These are phyloP conservation scores for Talaromyces islandicus DNA, from an alignment of 2,329 filamentous ascomycete species.

Conservation along the genomic window DNA sequence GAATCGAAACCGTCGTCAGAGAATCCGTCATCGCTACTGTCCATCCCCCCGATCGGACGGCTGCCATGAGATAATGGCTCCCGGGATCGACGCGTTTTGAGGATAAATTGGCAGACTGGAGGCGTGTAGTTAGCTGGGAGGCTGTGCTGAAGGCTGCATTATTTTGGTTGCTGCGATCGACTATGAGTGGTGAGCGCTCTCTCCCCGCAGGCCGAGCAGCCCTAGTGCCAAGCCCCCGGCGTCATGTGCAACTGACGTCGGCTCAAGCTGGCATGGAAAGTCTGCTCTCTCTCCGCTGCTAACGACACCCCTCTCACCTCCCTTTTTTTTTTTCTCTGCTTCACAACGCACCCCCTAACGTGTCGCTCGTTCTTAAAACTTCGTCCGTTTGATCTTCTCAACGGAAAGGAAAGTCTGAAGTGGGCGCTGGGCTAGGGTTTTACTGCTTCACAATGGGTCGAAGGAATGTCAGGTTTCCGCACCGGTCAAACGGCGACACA, in stretches of 20 bases:
- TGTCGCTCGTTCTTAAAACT: not conserved
- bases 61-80: slow-evolving; percentile 27
- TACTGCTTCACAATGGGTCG: slow-evolving; percentile 9
- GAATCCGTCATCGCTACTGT: slow-evolving; percentile 42
- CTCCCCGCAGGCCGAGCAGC: not conserved
- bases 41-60: slow-evolving; percentile 34
- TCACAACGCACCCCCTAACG: not conserved
- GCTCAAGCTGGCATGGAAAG: not conserved
- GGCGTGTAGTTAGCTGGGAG: not conserved
- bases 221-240: not conserved
- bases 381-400: not conserved
- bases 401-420: not conserved
- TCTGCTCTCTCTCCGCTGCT: not conserved
- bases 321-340: not conserved
- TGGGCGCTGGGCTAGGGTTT: not conserved
- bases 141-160: not conserved
- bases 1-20: slow-evolving; percentile 43
- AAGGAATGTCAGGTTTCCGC: slow-evolving; percentile 11
- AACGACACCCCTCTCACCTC: not conserved
- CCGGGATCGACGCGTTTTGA: not conserved
- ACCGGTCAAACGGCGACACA: slow-evolving; percentile 12
- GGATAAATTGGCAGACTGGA: not conserved
- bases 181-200: not conserved
- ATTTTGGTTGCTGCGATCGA: not conserved
- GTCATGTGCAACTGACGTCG: not conserved